These are phyloP conservation scores for Leccinum variicolor DNA, from an alignment of 768 basidiomycete genomes.

Conservation along the genomic window DNA sequence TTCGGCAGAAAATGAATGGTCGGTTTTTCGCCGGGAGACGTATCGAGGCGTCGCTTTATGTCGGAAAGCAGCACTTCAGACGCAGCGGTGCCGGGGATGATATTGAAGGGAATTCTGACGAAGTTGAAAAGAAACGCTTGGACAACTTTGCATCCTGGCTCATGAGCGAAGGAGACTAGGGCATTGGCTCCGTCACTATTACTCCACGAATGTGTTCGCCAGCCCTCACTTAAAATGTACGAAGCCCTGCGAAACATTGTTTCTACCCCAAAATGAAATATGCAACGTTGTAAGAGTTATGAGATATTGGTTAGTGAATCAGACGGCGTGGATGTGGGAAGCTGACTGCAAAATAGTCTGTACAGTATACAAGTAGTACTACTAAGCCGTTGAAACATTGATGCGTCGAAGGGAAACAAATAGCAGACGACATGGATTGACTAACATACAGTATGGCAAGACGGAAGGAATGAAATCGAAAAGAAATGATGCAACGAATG, in stretches of 20 bases:
- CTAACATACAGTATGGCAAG: too few relatives aligned
- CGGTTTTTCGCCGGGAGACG: slow-evolving; percentile 84
- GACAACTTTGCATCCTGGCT: slow-evolving; percentile 90
- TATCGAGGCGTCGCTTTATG: slow-evolving; percentile 78
- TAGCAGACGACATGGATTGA: background rate
- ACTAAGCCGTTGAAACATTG: background rate
- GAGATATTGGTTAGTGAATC: too few relatives aligned
- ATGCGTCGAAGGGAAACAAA: background rate
- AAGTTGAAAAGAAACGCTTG: slow-evolving; percentile 78
- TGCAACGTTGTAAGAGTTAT: background rate
- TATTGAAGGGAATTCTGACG: slow-evolving; percentile 59
- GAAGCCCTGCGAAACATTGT: background rate
- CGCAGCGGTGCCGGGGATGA: slow-evolving; percentile 71
- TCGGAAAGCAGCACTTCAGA: slow-evolving; percentile 77
- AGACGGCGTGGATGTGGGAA: background rate
- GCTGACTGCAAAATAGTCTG: background rate
- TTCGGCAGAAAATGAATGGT: slow-evolving; percentile 84
- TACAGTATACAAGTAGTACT: background rate
- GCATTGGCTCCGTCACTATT: slow-evolving; percentile 1
- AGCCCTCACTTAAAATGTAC: too few relatives aligned
- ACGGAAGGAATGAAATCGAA: too few relatives aligned
- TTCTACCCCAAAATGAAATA: background rate
- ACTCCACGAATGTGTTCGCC: background rate
- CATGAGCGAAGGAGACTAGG: slow-evolving; percentile 70
- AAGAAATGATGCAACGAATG: too few relatives aligned